A percentile compares a stretch with the other conserved stretches of the same genome.
These are phyloP conservation scores for Salix viminalis DNA, from an alignment of 345 rosid genomes.

Conservation along the genomic window DNA sequence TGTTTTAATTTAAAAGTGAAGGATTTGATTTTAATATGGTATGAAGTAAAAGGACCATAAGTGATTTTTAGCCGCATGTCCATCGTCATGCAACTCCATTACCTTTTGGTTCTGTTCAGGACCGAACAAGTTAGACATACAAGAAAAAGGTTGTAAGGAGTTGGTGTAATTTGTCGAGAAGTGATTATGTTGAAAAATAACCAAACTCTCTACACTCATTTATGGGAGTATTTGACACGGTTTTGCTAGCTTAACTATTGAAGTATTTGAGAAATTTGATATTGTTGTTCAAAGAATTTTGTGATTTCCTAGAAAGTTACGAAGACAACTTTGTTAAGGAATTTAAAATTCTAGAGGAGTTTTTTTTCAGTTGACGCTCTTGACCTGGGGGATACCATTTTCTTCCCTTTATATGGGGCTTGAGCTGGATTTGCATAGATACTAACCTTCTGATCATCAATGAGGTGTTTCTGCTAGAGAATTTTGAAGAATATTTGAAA, in stretches of 20 bases:
- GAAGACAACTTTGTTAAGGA: background rate
- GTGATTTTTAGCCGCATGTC: background rate
- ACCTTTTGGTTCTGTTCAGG: background rate
- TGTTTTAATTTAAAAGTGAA: background rate
- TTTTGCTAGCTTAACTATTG: background rate
- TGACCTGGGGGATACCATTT: conserved; percentile 4
- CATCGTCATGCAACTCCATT: background rate
- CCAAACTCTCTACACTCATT: background rate
- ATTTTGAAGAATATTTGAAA: background rate
- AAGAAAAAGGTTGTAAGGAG: background rate
- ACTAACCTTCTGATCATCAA: background rate
- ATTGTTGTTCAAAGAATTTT: background rate
- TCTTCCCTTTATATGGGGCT: background rate
- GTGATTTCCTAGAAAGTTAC: background rate
- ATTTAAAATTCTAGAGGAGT: conserved; percentile 16
- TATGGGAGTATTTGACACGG: conserved; percentile 11
- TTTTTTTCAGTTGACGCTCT: conserved; percentile 25
- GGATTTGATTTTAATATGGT: background rate
- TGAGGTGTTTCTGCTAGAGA: background rate
- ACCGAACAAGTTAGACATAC: background rate
- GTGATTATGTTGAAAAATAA: conserved; percentile 17
- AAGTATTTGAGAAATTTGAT: background rate
- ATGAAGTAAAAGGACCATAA: background rate
- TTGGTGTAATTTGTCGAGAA: background rate
- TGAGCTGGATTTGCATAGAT: background rate